A percentile compares a stretch with the other conserved stretches of the same genome.
phyloP scores from a whole-genome alignment of 1,139 yeast species.

The Nakaseomyces bracarensis region DNA sequence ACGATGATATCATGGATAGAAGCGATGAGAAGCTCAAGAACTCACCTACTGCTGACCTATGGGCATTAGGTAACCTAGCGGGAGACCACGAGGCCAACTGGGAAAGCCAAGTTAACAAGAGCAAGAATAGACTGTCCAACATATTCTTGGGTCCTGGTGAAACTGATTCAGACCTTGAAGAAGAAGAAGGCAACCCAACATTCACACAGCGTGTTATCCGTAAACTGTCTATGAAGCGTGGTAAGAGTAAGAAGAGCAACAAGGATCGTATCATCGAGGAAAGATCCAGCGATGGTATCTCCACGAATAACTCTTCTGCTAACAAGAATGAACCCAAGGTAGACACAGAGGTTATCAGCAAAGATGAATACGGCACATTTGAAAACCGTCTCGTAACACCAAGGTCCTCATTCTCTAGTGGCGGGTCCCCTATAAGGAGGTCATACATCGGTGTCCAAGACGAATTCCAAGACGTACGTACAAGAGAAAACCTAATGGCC shows the following conservation, averaged over 20 bases:
- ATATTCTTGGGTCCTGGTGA: slow-evolving; percentile 5
- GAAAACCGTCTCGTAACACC: slow-evolving; percentile 4
- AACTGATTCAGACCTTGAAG: slow-evolving; percentile 1
- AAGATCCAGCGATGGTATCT: slow-evolving; percentile 3
- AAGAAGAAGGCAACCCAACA: slow-evolving; percentile 13
- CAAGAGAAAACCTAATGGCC: slow-evolving; percentile 19
- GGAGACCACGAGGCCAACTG: slow-evolving; percentile 63
- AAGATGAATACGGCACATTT: background rate
- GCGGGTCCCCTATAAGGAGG: slow-evolving; percentile 7
- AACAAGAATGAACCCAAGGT: slow-evolving; percentile 4
- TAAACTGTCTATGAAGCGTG: slow-evolving; percentile 20
- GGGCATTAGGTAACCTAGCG: slow-evolving; percentile 42
- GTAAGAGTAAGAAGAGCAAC: slow-evolving; percentile 10
- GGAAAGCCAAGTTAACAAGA: slow-evolving; percentile 25
- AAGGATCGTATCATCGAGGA: background rate
- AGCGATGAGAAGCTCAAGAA: background rate
- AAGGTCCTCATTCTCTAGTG: slow-evolving; percentile 6
- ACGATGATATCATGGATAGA: slow-evolving; percentile 5
- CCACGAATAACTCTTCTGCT: slow-evolving; percentile 2
- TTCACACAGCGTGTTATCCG: slow-evolving; percentile 22
- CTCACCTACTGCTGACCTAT: slow-evolving; percentile 41
- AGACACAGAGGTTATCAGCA: background rate
- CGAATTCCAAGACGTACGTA: slow-evolving; percentile 18
- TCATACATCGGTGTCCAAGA: slow-evolving; percentile 15
- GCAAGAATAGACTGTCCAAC: slow-evolving; percentile 1